Conservation (phyloP, 345 rosid genomes). For the Anacardium occidentale region DNA sequence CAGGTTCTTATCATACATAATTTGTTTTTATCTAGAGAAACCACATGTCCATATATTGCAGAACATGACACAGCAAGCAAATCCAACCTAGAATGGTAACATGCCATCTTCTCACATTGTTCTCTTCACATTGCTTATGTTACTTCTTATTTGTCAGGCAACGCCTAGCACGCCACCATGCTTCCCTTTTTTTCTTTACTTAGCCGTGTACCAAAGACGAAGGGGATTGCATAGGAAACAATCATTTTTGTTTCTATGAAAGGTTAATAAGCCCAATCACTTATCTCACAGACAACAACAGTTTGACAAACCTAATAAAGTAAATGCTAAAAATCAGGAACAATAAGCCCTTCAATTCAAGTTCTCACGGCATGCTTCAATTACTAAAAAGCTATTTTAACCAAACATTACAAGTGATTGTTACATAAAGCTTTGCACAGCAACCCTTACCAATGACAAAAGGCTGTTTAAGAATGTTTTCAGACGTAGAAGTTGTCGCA, state of each 20-base stretch:
- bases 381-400: neutral
- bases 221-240: too few species aligned
- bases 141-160: neutral
- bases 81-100: neutral
- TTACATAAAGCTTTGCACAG: neutral
- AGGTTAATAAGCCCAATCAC: neutral
- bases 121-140: neutral
- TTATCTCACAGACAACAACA: neutral
- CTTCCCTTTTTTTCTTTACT: neutral
- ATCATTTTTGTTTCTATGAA: neutral
- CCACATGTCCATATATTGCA: neutral
- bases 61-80: neutral
- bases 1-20: neutral
- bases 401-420: neutral
- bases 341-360: neutral
- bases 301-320: neutral
- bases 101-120: neutral
- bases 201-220: too few species aligned
- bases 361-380: neutral
- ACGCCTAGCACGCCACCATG: neutral
- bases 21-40: neutral
- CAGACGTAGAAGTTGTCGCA: conserved; percentile 48
- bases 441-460: conserved; percentile 77
- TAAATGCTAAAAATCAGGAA: neutral
- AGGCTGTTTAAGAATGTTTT: conserved; percentile 68